These are phyloP conservation scores for Alternaria ventricosa DNA, from an alignment of 2,329 filamentous ascomycete species.

Conservation along the genomic window DNA sequence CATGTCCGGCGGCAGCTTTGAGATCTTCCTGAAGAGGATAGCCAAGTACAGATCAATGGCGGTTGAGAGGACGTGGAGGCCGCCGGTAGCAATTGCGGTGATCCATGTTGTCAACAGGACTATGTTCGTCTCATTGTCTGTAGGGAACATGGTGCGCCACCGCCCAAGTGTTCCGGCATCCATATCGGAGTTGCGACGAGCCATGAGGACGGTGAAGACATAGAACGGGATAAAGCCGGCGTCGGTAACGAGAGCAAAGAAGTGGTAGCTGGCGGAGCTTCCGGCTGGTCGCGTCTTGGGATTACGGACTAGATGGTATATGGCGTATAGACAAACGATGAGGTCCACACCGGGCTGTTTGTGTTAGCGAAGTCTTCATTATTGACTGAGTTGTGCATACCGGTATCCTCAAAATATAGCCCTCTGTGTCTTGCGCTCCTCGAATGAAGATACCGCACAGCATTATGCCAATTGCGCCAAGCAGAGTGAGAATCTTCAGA, in stretches of 20 bases:
- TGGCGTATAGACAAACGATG: constrained; percentile 74
- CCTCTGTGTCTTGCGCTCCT: constrained; percentile 67
- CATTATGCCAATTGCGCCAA: constrained; percentile 74
- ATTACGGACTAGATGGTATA: constrained; percentile 79
- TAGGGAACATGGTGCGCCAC: constrained; percentile 74
- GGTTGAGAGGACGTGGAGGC: constrained; percentile 74
- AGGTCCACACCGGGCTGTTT: constrained; percentile 75
- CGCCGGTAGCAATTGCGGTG: constrained; percentile 66
- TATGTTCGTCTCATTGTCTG: constrained; percentile 61
- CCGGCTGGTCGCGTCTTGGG: constrained; percentile 74
- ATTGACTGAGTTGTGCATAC: constrained; percentile 58
- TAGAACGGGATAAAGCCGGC: constrained; percentile 69
- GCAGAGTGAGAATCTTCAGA: constrained; percentile 70
- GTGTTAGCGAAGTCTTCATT: constrained; percentile 19
- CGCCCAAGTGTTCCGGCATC: constrained; percentile 52
- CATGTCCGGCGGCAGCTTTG: constrained; percentile 86
- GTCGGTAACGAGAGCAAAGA: constrained; percentile 81
- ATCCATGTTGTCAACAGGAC: constrained; percentile 74
- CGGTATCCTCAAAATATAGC: constrained; percentile 78
- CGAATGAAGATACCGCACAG: constrained; percentile 79
- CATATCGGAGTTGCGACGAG: constrained; percentile 60
- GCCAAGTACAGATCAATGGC: constrained; percentile 76
- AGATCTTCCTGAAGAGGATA: constrained; percentile 81
- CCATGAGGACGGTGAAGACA: constrained; percentile 63
- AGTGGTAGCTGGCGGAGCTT: constrained; percentile 86